These are phyloP conservation scores for Hericium coralloides DNA, from an alignment of 768 basidiomycete species.

Conservation along the genomic window DNA sequence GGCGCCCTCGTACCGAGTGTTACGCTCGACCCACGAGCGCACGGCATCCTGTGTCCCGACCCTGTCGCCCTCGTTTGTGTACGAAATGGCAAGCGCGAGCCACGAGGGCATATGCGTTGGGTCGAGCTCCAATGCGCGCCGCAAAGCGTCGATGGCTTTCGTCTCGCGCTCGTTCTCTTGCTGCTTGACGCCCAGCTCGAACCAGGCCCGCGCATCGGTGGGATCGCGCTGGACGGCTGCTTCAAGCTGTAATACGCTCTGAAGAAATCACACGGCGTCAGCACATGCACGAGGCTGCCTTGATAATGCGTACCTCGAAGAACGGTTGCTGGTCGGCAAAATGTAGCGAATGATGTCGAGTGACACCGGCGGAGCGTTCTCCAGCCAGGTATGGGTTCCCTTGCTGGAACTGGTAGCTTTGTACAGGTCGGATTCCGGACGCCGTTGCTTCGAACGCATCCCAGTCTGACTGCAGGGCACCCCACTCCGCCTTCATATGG, in stretches of 20 bases:
- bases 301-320: constrained; percentile 31
- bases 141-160: constrained; percentile 80
- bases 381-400: constrained; percentile 74
- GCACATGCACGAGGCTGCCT: background rate
- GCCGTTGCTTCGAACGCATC: constrained; percentile 72
- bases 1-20: constrained; percentile 43
- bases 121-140: constrained; percentile 74
- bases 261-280: constrained; percentile 14
- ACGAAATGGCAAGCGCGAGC: constrained; percentile 85
- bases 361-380: constrained; percentile 28
- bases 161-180: constrained; percentile 96
- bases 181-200: constrained; percentile 88
- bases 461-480: constrained; percentile 66
- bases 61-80: constrained; percentile 83
- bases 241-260: constrained; percentile 87
- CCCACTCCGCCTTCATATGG: constrained; percentile 41
- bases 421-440: constrained; percentile 47
- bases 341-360: constrained; percentile 32
- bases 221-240: constrained; percentile 79
- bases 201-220: constrained; percentile 71
- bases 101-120: constrained; percentile 69
- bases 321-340: constrained; percentile 16
- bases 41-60: constrained; percentile 71
- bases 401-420: constrained; percentile 61
- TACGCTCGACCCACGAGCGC: constrained; percentile 69